Evolutionary conservation across 441 rosid genomes (phyloP), one percentile per base, ranked within the genome.

Genomic region (Jatropha podagrica): DNA sequence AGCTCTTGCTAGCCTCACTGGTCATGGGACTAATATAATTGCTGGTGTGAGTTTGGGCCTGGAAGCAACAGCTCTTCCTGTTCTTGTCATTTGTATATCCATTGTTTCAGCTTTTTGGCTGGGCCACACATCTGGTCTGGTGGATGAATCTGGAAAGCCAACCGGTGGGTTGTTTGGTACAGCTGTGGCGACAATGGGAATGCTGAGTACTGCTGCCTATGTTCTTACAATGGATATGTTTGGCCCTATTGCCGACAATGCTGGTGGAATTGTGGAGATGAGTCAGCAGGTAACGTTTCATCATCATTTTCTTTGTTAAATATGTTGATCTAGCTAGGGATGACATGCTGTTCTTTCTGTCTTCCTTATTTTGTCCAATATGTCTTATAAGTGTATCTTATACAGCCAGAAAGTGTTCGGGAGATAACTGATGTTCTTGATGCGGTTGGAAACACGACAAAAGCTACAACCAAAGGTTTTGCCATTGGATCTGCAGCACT

Each of bases 211-310:
- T 51, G 98, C 99, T 80, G 98, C 96, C 69, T 96, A 94, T 87
- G 91, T 96, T 81, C 97, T 96, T 73, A 96, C 99, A 23, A 96
- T 96, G 99, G 99, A 96, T 87, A 96, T 96, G 99, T 96, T 96
- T 85, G 99, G 98, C 74, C 99, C 98, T 59, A 92, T 96, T 81
- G 98, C 99, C 82, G 99, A 96, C 86, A 96, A 96, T 81, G 99
- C 98, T 83, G 97, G 99, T 85, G 99, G 99, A 75, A 94, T 96
- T 81, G 98, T 94, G 12, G 99, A 96, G 92, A 94, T 96, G 99
- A 94, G 98, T 86, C 97, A 92, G 82, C 99, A 94, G 97, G 99
- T 96, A 83, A 85, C 41, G 51, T 46, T 71, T 64, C 52, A 32
- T 80, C 64, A 65, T 69, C 54, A 23, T 55, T 61, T 83, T 73